Conservation (phyloP, 345 rosid species). For the Rhizophora apiculata region DNA sequence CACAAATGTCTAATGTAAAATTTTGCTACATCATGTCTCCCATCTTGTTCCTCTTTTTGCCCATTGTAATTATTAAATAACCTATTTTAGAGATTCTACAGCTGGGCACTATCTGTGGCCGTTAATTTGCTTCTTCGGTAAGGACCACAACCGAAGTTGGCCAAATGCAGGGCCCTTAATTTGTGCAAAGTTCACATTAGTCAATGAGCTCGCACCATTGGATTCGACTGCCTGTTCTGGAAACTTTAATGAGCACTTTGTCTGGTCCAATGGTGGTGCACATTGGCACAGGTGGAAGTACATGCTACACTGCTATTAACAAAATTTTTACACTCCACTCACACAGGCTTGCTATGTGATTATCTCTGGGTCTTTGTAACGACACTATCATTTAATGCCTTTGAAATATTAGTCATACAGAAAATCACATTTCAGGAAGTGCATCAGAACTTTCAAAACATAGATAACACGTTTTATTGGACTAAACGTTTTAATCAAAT, state of each 20-base stretch:
- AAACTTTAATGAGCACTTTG: background rate
- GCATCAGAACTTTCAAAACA: background rate
- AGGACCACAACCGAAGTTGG: constrained; percentile 11
- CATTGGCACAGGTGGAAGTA: background rate
- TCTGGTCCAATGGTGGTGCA: background rate
- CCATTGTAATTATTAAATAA: constrained; percentile 3
- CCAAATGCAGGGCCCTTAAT: background rate
- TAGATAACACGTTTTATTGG: background rate
- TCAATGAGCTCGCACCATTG: background rate
- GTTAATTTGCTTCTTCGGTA: constrained; percentile 13
- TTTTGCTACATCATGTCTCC: background rate
- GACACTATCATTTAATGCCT: background rate
- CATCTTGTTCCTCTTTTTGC: background rate
- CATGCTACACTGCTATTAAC: too few relatives aligned
- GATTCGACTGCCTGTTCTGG: background rate
- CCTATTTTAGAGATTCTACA: constrained; percentile 14
- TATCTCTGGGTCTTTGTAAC: background rate
- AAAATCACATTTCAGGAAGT: background rate
- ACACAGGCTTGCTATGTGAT: too few relatives aligned
- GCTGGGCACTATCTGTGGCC: constrained; percentile 11
- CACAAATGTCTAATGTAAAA: background rate
- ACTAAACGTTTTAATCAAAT: background rate
- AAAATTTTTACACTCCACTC: too few relatives aligned
- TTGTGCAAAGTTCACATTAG: background rate
- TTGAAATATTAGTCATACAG: background rate